These are phyloP conservation scores for Gigaspora rosea DNA, from an alignment of 192 early-diverging fungal genomes.

Conservation along the genomic window DNA sequence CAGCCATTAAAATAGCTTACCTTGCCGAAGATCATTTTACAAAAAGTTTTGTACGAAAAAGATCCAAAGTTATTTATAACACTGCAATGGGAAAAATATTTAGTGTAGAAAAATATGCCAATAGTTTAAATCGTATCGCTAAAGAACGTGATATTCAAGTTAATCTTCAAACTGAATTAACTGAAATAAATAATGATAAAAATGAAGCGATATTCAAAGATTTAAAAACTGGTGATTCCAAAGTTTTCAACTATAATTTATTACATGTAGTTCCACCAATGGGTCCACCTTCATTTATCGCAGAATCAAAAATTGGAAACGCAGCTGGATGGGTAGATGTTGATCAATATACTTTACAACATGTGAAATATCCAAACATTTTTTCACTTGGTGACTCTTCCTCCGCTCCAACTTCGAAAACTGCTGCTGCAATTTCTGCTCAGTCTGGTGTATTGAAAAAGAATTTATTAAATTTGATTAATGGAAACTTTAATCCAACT, in stretches of 20 bases:
- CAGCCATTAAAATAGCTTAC: slow-evolving; percentile 86
- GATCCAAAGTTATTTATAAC: slow-evolving; percentile 72
- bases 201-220: slow-evolving; percentile 73
- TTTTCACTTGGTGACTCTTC: slow-evolving; percentile 84
- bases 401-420: slow-evolving; percentile 87
- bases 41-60: slow-evolving; percentile 65
- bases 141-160: slow-evolving; percentile 68
- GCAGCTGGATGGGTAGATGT: slow-evolving; percentile 84
- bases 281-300: slow-evolving; percentile 79
- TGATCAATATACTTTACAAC: slow-evolving; percentile 76
- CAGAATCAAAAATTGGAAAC: slow-evolving; percentile 66
- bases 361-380: slow-evolving; percentile 75
- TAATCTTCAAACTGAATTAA: slow-evolving; percentile 71
- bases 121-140: slow-evolving; percentile 66
- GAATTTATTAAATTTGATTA: slow-evolving; percentile 68
- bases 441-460: slow-evolving; percentile 75
- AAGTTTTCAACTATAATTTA: slow-evolving; percentile 74
- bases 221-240: slow-evolving; percentile 54
- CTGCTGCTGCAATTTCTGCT: slow-evolving; percentile 83
- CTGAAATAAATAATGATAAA: slow-evolving; percentile 63
- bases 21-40: slow-evolving; percentile 83
- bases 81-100: slow-evolving; percentile 86
- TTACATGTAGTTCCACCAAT: slow-evolving; percentile 86
- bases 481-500: slow-evolving; percentile 44
- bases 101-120: slow-evolving; percentile 81